These are phyloP conservation scores for Vitis riparia DNA, from an alignment of 164 flowering plant species.

Conservation along the genomic window DNA sequence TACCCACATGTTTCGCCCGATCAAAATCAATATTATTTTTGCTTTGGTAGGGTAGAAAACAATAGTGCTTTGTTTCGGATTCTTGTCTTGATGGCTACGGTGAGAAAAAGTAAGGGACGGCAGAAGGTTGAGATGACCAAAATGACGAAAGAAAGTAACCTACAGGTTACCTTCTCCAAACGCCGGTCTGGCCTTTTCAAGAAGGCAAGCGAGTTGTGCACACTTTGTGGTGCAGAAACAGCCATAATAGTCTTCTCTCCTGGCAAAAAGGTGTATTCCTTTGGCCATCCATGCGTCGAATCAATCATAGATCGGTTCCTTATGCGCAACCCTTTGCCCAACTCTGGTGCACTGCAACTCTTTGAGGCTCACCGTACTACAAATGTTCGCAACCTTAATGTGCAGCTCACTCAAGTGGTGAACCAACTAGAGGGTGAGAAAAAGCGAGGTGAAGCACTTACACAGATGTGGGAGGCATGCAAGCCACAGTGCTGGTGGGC, in stretches of 20 bases:
- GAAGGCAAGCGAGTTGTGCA: constrained; percentile 77
- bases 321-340: constrained; percentile 1
- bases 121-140: constrained; percentile 58
- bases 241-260: constrained; percentile 77
- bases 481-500: constrained; percentile 54
- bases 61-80: constrained; percentile 1
- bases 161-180: constrained; percentile 78
- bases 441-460: constrained; percentile 34
- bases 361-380: constrained; percentile 29
- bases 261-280: constrained; percentile 58
- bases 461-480: constrained; percentile 14
- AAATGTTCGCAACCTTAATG: constrained; percentile 39
- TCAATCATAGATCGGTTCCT: constrained; percentile 41
- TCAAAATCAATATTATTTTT: background rate
- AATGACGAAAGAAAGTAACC: constrained; percentile 37
- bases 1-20: too few species aligned
- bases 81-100: constrained; percentile 16
- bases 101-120: constrained; percentile 51
- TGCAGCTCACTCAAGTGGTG: constrained; percentile 34
- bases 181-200: constrained; percentile 72
- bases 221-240: constrained; percentile 63
- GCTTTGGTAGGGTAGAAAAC: background rate
- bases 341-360: background rate
- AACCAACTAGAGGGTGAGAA: constrained; percentile 53
- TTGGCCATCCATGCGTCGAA: constrained; percentile 63